phyloP scores from a whole-genome alignment of 192 early-diverging fungal species.

The Linnemannia exigua region DNA sequence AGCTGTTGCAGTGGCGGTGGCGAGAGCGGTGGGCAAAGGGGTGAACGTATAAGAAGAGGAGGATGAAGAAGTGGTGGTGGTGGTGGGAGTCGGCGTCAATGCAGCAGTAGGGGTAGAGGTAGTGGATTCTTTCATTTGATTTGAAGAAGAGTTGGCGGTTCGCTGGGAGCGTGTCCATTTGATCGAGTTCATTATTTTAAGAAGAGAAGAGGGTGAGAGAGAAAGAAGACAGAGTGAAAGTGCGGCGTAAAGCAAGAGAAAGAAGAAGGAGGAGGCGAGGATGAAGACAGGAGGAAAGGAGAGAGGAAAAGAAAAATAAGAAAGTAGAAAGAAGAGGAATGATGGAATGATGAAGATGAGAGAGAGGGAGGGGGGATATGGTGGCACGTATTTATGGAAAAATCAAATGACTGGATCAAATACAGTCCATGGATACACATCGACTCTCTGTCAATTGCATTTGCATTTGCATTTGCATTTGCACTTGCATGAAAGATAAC shows the following conservation, averaged over 20 bases:
- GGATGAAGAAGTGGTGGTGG: slow-evolving; percentile 3
- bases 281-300: background rate
- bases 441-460: too few relatives aligned
- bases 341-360: background rate
- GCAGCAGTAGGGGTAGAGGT: background rate
- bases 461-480: too few relatives aligned
- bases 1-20: background rate
- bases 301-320: background rate
- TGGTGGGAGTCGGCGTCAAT: background rate
- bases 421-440: too few relatives aligned
- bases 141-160: slow-evolving; percentile 5
- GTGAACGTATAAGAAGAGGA: background rate
- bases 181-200: background rate
- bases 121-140: background rate
- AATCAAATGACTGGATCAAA: background rate
- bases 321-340: background rate
- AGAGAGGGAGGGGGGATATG: background rate
- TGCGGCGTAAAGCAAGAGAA: too few relatives aligned
- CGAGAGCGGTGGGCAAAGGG: background rate
- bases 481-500: too few relatives aligned
- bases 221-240: background rate
- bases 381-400: background rate
- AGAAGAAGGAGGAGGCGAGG: background rate
- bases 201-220: background rate
- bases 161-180: slow-evolving; percentile 37